Conservation (phyloP, 108 stramenopile genomes). For the Skeletonema costatum region DNA sequence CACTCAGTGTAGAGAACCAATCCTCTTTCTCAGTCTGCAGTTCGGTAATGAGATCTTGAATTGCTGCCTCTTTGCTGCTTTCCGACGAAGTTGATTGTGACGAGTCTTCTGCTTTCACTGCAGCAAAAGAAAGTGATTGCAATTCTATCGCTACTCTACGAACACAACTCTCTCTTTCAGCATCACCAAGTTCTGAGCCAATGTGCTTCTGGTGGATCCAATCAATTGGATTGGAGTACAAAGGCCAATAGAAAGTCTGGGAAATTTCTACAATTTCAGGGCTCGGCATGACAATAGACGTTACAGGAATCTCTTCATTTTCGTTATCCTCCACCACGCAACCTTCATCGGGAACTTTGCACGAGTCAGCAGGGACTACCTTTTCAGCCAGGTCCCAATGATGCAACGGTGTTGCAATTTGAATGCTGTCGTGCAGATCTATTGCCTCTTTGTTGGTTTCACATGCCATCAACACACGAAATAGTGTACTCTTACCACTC, state of each 20-base stretch:
- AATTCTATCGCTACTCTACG: constrained; percentile 62
- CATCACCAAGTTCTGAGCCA: constrained; percentile 34
- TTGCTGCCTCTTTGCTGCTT: constrained; percentile 10
- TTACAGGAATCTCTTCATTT: constrained; percentile 45
- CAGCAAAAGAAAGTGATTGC: constrained; percentile 71
- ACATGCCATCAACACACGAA: constrained; percentile 84
- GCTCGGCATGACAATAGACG: constrained; percentile 82
- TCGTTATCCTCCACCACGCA: constrained; percentile 52
- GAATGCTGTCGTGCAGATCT: constrained; percentile 76
- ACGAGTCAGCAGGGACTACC: constrained; percentile 49
- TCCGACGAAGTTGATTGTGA: constrained; percentile 28
- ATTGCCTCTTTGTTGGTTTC: constrained; percentile 70
- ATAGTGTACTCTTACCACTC: constrained; percentile 73
- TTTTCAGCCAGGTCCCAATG: constrained; percentile 52
- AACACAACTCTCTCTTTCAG: constrained; percentile 37
- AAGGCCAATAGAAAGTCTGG: constrained; percentile 88
- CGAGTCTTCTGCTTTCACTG: constrained; percentile 29
- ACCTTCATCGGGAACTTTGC: constrained; percentile 42
- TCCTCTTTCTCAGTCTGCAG: constrained; percentile 83
- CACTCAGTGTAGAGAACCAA: constrained; percentile 86
- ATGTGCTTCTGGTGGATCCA: constrained; percentile 81
- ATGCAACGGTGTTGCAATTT: constrained; percentile 61
- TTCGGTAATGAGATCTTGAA: constrained; percentile 58
- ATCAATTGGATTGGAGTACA: constrained; percentile 82
- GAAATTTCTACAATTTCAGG: constrained; percentile 85